Base-by-base conservation (phyloP, 2,329 filamentous ascomycete genomes). In the Aspergillus oerlinghausenensis region DNA sequence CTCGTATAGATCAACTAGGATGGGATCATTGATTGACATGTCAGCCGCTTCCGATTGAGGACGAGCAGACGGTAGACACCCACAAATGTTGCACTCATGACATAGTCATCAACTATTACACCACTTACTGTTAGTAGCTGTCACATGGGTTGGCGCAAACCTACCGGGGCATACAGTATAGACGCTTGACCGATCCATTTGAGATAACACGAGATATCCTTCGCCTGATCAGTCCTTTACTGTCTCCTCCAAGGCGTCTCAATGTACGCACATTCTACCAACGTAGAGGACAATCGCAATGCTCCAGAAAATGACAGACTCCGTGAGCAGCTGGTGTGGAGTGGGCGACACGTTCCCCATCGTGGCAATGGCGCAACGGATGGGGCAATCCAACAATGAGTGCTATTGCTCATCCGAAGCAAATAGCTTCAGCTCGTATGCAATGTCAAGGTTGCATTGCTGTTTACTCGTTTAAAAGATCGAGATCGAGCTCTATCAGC, bases 41-140 rank as follows among this genome's bases (percentile, higher is more conserved):
- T 45, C 14, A 45, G 42, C 21, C 10, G 21, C 21, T 21, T 45
- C 10, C 4, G 21, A 45, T 45, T 11, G 14, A 38, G 42, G n/a
- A 9, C 49, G 14, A 19, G n/a, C 21, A 47, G 19, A 26, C 38
- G 28, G 3, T 47, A 4, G 4, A n/a, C 17, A 58, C 70, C 68
- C 63, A 75, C 74, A 63, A 75, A 72, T 4, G 70, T 69, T 9
- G 63, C 57, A 26, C 63, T 67, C 74, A 76, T 76, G 2, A 73
- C 60, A 61, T 70, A 73, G 49, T 76, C 73, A 50, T 75, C 73
- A 49, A 68, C 69, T 71, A 40, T 45, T 8, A n/a, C 5, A 49
- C 8, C n/a, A 40, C 6, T 19, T 35, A 9, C n/a, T 14, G 49
- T 50, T 32, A 50, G 49, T 23, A 50, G 32, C 28, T 14, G 49